Evolutionary conservation across 2,329 filamentous ascomycete species (phyloP), one percentile per base, ranked within the genome.

Genomic region (Trichoderma polysporum): DNA sequence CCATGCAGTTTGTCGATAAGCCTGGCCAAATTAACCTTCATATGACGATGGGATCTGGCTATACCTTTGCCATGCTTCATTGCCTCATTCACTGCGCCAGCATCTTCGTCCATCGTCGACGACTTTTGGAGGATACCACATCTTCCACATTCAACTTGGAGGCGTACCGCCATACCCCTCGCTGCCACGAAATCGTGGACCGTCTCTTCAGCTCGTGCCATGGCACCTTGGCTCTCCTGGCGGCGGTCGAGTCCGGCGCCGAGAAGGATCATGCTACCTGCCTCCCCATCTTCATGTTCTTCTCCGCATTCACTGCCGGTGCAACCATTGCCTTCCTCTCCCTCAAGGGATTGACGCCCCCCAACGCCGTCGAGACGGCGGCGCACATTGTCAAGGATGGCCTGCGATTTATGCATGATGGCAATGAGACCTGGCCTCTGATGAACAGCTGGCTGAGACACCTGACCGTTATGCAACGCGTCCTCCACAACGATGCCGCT

Each of bases 201-300:
- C 81, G 81, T 17, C 84, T 88, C 63, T 85, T 88, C 68, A 83
- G 83, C 8, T 84, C 86, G 4, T 87, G 85, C 69, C 86, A 88
- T 71, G 84, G 81, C 74, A 86, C 86, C 68, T 84, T 87, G 57
- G 81, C 83, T 6, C 81, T 87, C 64, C 78, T 88, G 22, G 79
- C 82, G 4, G 83, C 85, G 1, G 82, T 88, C 2, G 86, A 88
- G 75, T 76, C 80, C 12, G 85, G 85, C 10, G 79, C 82, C 1
- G 85, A 88, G 61, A 88, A 88, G 77, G 85, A 88, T 63, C 79
- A 81, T 27, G 80, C 84, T n/a, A 79, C 85, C n/a, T 87, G 84
- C 75, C 86, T 88, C 76, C 86, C 86, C 41, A 85, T 88, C 64
- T 86, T 87, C 69, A 88, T 88, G 86, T 79, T 88, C 13, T 88